Base-by-base conservation (phyloP, 1,139 yeast species). In the Yamadazyma epiphylla region DNA sequence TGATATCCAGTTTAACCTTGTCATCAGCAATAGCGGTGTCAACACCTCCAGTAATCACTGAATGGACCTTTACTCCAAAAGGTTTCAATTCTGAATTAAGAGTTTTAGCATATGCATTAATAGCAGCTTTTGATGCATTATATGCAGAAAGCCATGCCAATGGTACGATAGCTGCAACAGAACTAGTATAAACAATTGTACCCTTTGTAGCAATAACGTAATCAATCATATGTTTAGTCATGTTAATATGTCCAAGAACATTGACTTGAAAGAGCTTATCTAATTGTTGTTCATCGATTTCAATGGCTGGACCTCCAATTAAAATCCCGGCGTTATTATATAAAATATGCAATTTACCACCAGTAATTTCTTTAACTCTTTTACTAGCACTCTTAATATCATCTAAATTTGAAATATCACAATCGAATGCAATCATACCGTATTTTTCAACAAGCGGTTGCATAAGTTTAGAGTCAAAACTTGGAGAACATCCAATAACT, bases 1-100 rank as follows among this genome's bases (percentile, higher is more conserved):
- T 60, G 48, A 11, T 5, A 9, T 20, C 21, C n/a, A 15, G 25
- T 13, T n/a, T 10, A 10, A 13, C 26, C n/a, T 5, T 8, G 5
- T 15, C 27, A 11, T 25, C 13, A 15, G 19, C 16, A 5, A 60
- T 55, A 12, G 49, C 54, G 13, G 64, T 58, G 26, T 58, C 42
- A 4, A 60, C 65, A 4, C 60, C 64, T 4, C 67, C 66, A 4
- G 66, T 58, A 25, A 60, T 55, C 9, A 60, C 52, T 31, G 53
- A 44, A 36, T 58, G 28, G 3, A 30, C 32, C 22, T 24, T 58
- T 10, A 60, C 66, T 2, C 58, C 64, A 32, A 55, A 55, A 0
- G 64, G 64, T 26, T 37, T 32, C 58, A 30, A 16, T 22, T 30
- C 32, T 20, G 13, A 7, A 13, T 22, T 10, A 8, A 30, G 13